Evolutionary conservation across 2,329 filamentous ascomycete genomes (phyloP).

Genomic region (Pseudogymnoascus sp.): DNA sequence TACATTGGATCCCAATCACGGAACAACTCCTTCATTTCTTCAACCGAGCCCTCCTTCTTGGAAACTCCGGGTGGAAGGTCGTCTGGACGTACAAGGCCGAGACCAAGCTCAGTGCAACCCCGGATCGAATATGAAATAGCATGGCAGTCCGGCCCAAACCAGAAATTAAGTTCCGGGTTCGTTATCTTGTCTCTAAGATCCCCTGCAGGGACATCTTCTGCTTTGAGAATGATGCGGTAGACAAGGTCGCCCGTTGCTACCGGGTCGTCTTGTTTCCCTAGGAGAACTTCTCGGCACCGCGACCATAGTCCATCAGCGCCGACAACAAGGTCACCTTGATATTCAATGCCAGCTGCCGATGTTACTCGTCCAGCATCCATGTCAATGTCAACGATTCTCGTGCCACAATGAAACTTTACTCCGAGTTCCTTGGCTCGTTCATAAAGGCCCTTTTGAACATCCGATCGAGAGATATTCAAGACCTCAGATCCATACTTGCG

Average conservation of each 20-base stretch:
- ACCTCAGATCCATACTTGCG: background rate
- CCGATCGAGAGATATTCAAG: constrained; percentile 13
- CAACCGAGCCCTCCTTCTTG: constrained; percentile 44
- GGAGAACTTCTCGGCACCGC: constrained; percentile 9
- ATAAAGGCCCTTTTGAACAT: constrained; percentile 15
- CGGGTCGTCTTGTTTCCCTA: background rate
- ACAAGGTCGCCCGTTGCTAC: constrained; percentile 43
- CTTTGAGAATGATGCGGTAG: constrained; percentile 51
- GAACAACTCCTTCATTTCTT: constrained; percentile 56
- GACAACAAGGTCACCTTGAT: constrained; percentile 14
- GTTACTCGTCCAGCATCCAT: background rate
- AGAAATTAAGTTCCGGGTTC: constrained; percentile 49
- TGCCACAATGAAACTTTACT: constrained; percentile 5
- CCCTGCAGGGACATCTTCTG: constrained; percentile 41
- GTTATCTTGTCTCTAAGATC: constrained; percentile 46
- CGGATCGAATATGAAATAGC: constrained; percentile 57
- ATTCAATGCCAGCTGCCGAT: constrained; percentile 3
- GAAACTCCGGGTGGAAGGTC: constrained; percentile 48
- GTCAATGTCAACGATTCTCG: background rate
- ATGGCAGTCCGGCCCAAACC: constrained; percentile 56
- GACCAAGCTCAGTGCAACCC: constrained; percentile 53
- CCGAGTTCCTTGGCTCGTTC: constrained; percentile 8
- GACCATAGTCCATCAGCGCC: constrained; percentile 16
- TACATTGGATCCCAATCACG: constrained; percentile 55
- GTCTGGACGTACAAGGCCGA: constrained; percentile 60